Evolutionary conservation across 164 flowering plant species (phyloP), one percentile per base, ranked within the genome.

Genomic region (Tinospora cordifolia): DNA sequence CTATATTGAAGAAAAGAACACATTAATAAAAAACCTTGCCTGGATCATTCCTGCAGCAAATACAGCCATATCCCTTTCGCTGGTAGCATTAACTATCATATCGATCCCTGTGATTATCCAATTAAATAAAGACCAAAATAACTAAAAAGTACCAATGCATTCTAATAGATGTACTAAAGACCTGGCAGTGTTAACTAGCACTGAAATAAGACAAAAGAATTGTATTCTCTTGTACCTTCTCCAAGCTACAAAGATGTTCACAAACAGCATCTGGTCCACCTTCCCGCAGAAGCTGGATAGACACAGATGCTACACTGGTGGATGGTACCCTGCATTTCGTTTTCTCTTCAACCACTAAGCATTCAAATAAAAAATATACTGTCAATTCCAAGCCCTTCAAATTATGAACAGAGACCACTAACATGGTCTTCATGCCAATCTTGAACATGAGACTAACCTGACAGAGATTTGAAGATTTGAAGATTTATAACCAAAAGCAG

Each of bases 1-100:
- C 12, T 25, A 22, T 7, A 64, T n/a, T 8, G 11, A 64, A 15
- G 51, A 14, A 38, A 54, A 54, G 7, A 54, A 54, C 21, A 71
- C n/a, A 71, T 51, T 40, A 59, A 54, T 13, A 44, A 19, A 54
- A 66, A 14, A 69, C 62, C 71, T 70, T 81, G 78, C 98, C 93
- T 87, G 87, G 68, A 95, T 88, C 97, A 95, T 95, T 79, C 97
- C 99, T 69, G 88, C 86, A 41, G 99, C 89, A 87, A 95, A 95
- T 34, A 95, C 98, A 80, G 96, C 88, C 90, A 95, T 84, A 73
- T 95, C 99, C 79, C 92, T 85, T 71, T 92, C 99, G 77, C 95
- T 95, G 60, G 95, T 97, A 76, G 99, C 94, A 85, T 95, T 95
- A 38, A 92, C 96, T 76, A 95, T 80, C 99, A 95, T 72, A 82